These are phyloP conservation scores for Fusarium praegraminearum DNA, from an alignment of 2,329 filamentous ascomycete species.

Conservation along the genomic window DNA sequence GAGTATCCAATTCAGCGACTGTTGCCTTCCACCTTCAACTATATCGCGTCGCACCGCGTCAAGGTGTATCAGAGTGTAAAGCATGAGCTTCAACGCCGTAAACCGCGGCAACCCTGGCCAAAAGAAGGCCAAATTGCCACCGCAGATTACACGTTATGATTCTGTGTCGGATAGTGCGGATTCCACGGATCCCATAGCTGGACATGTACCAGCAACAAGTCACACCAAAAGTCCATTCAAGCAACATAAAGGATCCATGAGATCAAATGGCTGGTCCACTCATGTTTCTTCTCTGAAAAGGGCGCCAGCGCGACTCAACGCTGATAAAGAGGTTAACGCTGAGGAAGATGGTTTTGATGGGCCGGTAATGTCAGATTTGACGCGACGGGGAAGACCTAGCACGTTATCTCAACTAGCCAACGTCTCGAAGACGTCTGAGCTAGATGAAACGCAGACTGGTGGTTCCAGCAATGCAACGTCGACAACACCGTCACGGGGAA, in stretches of 20 bases:
- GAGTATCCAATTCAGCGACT: neutral
- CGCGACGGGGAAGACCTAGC: slow-evolving; percentile 26
- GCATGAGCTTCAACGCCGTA: slow-evolving; percentile 23
- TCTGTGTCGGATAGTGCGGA: slow-evolving; percentile 27
- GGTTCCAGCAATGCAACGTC: slow-evolving; percentile 24
- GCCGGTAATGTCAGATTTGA: slow-evolving; percentile 41
- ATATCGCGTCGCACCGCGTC: slow-evolving; percentile 12
- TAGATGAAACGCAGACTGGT: slow-evolving; percentile 1
- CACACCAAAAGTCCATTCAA: slow-evolving; percentile 25
- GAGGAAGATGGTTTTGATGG: slow-evolving; percentile 18
- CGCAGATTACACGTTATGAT: slow-evolving; percentile 3
- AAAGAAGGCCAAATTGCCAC: neutral
- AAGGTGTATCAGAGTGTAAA: neutral
- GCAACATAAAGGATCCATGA: slow-evolving; percentile 3
- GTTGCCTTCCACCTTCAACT: neutral
- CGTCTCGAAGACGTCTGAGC: neutral
- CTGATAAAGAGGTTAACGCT: slow-evolving; percentile 10
- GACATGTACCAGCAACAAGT: slow-evolving; percentile 16
- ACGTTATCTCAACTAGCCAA: slow-evolving; percentile 13
- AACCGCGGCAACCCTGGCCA: neutral
- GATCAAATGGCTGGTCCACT: slow-evolving; percentile 7
- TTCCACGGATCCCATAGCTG: slow-evolving; percentile 41
- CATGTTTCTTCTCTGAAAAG: slow-evolving; percentile 41
- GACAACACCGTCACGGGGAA: slow-evolving; percentile 12
- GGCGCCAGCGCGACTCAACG: slow-evolving; percentile 19